These are phyloP conservation scores for Protomyces inundatus DNA, from an alignment of 1,139 yeast genomes.

Conservation along the genomic window DNA sequence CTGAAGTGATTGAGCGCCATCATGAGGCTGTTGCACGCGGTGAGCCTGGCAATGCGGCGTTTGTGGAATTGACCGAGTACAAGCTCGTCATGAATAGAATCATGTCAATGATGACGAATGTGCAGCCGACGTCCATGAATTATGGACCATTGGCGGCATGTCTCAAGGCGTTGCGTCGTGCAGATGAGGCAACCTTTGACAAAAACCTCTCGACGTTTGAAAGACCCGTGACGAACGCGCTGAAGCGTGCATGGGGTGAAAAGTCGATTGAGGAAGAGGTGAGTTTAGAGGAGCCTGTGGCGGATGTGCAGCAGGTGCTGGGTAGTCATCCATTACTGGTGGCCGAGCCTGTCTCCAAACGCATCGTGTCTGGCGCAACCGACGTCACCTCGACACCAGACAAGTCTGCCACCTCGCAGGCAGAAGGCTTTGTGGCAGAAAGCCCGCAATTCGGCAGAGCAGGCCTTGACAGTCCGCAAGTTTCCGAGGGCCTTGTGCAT, in stretches of 20 bases:
- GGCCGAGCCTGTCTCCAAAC: background rate
- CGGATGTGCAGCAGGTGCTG: conserved; percentile 28
- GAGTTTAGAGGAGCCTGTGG: conserved; percentile 26
- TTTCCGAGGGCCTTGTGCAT: background rate
- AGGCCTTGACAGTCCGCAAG: background rate
- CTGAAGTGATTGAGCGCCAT: conserved; percentile 26
- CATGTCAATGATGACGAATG: conserved; percentile 30
- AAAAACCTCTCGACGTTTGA: conserved; percentile 28
- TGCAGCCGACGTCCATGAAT: conserved; percentile 27
- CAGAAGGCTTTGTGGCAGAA: background rate
- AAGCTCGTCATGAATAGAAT: conserved; percentile 25
- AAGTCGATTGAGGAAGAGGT: conserved; percentile 23
- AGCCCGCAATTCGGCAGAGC: background rate
- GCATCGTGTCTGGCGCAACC: background rate
- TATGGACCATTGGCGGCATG: conserved; percentile 27
- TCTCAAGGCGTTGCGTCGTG: conserved; percentile 14
- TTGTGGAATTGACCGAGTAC: conserved; percentile 22
- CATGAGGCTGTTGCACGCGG: conserved; percentile 8
- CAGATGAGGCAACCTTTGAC: conserved; percentile 25
- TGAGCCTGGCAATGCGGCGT: conserved; percentile 19
- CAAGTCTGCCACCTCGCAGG: background rate
- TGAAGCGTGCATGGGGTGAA: conserved; percentile 29
- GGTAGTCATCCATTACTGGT: conserved; percentile 20
- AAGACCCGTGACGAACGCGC: conserved; percentile 22
- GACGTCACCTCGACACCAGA: background rate